Percentiles rank a stretch among this genome's conserved stretches.
phyloP scores from a whole-genome alignment of 75 land plant genomes.

The Sequoiadendron giganteum region DNA sequence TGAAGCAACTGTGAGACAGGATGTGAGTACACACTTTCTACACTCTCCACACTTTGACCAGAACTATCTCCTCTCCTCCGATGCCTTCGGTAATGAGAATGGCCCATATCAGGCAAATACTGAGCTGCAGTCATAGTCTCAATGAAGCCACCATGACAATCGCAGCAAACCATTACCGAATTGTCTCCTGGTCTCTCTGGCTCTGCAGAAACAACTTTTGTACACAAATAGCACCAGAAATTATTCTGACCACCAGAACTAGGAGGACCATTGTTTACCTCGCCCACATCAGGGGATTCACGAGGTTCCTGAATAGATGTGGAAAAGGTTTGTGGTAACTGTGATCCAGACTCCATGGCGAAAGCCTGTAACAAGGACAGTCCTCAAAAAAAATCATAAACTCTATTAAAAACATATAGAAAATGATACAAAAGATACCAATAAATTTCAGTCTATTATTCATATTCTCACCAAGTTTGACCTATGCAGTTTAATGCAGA shows the following conservation, averaged over 20 bases:
- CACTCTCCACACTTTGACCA: conserved; percentile 37
- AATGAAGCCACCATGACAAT: conserved; percentile 53
- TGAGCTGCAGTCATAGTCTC: conserved; percentile 30
- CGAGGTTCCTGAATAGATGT: neutral
- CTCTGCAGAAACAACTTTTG: conserved; percentile 29
- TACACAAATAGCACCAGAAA: conserved; percentile 41
- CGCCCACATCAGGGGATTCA: neutral
- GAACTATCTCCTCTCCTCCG: conserved; percentile 22
- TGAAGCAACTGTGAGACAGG: conserved; percentile 47
- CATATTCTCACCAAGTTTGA: neutral
- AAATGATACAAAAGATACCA: neutral
- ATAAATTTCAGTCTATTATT: neutral
- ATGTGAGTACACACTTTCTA: conserved; percentile 45
- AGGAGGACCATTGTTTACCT: conserved; percentile 1
- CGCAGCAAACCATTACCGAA: conserved; percentile 36
- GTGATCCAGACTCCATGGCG: conserved; percentile 10
- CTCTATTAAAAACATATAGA: neutral
- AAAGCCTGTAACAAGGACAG: neutral
- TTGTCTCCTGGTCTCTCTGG: conserved; percentile 27
- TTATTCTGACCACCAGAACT: conserved; percentile 8
- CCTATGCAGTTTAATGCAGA: neutral
- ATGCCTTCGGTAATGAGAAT: conserved; percentile 20
- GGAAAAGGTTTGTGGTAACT: conserved; percentile 1
- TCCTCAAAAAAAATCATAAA: neutral
- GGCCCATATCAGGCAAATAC: neutral